phyloP scores from a whole-genome alignment of 2,329 filamentous ascomycete species.

The Exophiala sp. region DNA sequence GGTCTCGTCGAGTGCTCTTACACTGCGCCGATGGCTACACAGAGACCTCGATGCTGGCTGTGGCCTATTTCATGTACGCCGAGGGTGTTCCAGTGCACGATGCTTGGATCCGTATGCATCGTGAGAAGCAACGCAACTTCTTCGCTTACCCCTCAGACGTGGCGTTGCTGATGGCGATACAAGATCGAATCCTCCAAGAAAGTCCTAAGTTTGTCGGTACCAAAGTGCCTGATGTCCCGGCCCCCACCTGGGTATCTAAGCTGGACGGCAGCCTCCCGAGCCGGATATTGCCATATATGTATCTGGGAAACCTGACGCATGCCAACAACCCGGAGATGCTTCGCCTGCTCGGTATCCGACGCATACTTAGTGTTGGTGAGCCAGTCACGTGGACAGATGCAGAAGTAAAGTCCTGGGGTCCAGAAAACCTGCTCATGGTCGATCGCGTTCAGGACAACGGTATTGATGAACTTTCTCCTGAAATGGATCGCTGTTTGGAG shows the following conservation, averaged over 20 bases:
- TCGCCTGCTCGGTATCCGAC: conserved; percentile 72
- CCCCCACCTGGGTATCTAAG: conserved; percentile 75
- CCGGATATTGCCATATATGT: conserved; percentile 88
- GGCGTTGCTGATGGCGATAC: conserved; percentile 70
- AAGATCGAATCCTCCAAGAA: conserved; percentile 68
- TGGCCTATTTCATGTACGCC: conserved; percentile 92
- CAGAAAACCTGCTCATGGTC: conserved; percentile 74
- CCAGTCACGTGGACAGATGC: conserved; percentile 74
- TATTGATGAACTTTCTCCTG: conserved; percentile 82
- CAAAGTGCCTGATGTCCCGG: conserved; percentile 26
- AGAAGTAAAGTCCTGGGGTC: conserved; percentile 68
- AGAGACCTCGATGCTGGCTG: conserved; percentile 80
- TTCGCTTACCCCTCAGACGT: conserved; percentile 95
- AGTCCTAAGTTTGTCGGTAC: conserved; percentile 52
- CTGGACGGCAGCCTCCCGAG: conserved; percentile 91
- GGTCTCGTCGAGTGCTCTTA: conserved; percentile 71
- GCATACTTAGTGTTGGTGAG: conserved; percentile 90
- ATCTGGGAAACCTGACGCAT: conserved; percentile 87
- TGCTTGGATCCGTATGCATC: conserved; percentile 84
- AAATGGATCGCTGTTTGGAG: conserved; percentile 79
- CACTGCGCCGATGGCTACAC: conserved; percentile 97
- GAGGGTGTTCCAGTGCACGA: conserved; percentile 75
- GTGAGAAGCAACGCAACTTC: conserved; percentile 79
- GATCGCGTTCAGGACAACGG: conserved; percentile 94
- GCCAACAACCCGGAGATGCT: conserved; percentile 90